A percentile compares a stretch with the other conserved stretches of the same genome.
These are phyloP conservation scores for Neotropicomus parvogracilis DNA, from an alignment of 1,284 basidiomycete genomes.

Conservation along the genomic window DNA sequence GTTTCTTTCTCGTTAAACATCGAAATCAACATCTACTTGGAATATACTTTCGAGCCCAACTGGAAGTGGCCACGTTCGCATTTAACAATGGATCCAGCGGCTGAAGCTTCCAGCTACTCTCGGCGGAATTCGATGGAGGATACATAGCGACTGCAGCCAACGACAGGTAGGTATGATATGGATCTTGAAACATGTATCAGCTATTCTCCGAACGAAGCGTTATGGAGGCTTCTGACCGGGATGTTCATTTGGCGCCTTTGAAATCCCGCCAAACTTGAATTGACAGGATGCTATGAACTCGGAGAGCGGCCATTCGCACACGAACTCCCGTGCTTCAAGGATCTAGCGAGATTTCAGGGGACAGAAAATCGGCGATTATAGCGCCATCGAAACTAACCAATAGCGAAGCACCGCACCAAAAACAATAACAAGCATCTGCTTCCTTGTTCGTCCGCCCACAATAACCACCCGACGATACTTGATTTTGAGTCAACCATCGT, in stretches of 20 bases:
- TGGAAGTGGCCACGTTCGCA: conserved; percentile 56
- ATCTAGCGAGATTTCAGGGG: conserved; percentile 45
- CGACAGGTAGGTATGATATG: conserved; percentile 87
- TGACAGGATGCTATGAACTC: conserved; percentile 73
- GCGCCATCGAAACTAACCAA: conserved; percentile 44
- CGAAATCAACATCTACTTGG: conserved; percentile 19
- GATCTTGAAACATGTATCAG: conserved; percentile 49
- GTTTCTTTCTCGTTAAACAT: neutral
- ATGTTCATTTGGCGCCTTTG: conserved; percentile 73
- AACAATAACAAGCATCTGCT: conserved; percentile 91
- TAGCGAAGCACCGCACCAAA: conserved; percentile 86
- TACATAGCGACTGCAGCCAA: conserved; percentile 76
- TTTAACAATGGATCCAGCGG: conserved; percentile 69
- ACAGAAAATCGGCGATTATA: neutral
- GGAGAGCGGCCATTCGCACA: conserved; percentile 55
- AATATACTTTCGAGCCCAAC: conserved; percentile 60
- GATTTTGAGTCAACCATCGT: conserved; percentile 77
- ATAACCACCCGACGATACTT: conserved; percentile 71
- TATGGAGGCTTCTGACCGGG: conserved; percentile 51
- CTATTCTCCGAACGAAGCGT: neutral
- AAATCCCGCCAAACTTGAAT: conserved; percentile 81
- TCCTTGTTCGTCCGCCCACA: conserved; percentile 82
- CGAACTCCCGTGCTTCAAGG: conserved; percentile 52
- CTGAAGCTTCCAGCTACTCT: conserved; percentile 53
- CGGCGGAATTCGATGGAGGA: conserved; percentile 40